Evolutionary conservation across 495 filamentous ascomycete species (phyloP).

Genomic region (Pseudevernia furfuracea): DNA sequence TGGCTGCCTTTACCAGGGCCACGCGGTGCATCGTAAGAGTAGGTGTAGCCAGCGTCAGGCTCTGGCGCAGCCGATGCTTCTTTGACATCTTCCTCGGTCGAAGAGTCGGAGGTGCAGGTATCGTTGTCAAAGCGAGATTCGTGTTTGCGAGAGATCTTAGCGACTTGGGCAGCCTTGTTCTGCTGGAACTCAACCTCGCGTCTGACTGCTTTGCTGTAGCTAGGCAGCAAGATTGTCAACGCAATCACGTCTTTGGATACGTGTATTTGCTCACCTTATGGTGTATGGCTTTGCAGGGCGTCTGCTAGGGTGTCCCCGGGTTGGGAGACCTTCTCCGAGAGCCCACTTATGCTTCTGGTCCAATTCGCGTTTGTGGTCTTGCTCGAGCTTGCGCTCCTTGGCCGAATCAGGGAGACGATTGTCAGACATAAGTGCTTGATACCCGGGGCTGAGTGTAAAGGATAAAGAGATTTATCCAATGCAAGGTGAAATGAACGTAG

Average conservation of each 20-base stretch:
- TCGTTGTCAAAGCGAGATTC: slow-evolving; percentile 32
- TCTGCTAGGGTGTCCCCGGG: slow-evolving; percentile 21
- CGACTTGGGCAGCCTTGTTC: slow-evolving; percentile 30
- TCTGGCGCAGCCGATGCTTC: slow-evolving; percentile 38
- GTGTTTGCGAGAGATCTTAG: slow-evolving; percentile 35
- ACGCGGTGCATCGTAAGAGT: slow-evolving; percentile 42
- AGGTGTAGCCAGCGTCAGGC: slow-evolving; percentile 36
- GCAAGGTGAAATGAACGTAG: not conserved
- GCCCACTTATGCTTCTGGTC: slow-evolving; percentile 51
- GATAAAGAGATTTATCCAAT: not conserved
- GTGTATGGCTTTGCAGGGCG: slow-evolving; percentile 30
- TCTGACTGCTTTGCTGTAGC: slow-evolving; percentile 21
- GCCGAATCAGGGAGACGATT: slow-evolving; percentile 18
- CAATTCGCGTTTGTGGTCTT: slow-evolving; percentile 45
- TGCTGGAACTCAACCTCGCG: slow-evolving; percentile 30
- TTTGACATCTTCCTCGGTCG: slow-evolving; percentile 35
- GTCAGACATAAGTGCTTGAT: slow-evolving; percentile 20
- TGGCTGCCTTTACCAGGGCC: slow-evolving; percentile 45
- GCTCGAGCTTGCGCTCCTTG: slow-evolving; percentile 37
- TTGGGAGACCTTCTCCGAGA: slow-evolving; percentile 31
- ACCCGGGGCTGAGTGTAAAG: slow-evolving; percentile 1
- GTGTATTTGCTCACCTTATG: slow-evolving; percentile 19
- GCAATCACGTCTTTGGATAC: not conserved
- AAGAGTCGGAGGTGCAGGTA: slow-evolving; percentile 31
- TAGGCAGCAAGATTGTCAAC: slow-evolving; percentile 11